Evolutionary conservation across 2,329 filamentous ascomycete species (phyloP).

Genomic region (Hortaea werneckii): DNA sequence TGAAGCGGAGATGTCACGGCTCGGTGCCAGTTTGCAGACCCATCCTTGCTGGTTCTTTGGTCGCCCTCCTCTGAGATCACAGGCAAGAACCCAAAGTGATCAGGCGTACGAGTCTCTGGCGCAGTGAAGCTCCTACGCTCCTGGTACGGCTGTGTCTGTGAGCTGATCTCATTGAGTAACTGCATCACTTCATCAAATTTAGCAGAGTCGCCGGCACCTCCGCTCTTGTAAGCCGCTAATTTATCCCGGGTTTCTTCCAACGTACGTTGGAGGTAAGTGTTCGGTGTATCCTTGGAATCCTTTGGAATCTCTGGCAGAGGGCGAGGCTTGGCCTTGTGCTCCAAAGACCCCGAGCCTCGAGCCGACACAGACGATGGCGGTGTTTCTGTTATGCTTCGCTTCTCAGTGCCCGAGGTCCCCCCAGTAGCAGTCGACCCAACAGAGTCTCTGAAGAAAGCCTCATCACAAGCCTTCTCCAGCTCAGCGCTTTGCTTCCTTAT

Average conservation of each 20-base stretch:
- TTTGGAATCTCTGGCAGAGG: slow-evolving; percentile 36
- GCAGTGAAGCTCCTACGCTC: slow-evolving; percentile 38
- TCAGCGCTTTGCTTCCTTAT: slow-evolving; percentile 74
- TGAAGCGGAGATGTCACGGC: slow-evolving; percentile 33
- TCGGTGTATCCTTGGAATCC: slow-evolving; percentile 39
- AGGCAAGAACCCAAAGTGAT: slow-evolving; percentile 32
- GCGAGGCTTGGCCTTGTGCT: slow-evolving; percentile 24
- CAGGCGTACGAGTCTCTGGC: slow-evolving; percentile 25
- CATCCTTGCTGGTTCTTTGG: slow-evolving; percentile 21
- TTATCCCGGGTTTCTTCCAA: slow-evolving; percentile 49
- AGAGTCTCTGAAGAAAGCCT: slow-evolving; percentile 70
- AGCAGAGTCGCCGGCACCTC: slow-evolving; percentile 35
- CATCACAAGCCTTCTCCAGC: slow-evolving; percentile 81
- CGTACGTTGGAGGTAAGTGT: slow-evolving; percentile 44
- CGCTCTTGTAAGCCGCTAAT: slow-evolving; percentile 42
- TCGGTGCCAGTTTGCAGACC: slow-evolving; percentile 27
- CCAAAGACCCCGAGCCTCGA: slow-evolving; percentile 12
- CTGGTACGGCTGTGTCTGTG: slow-evolving; percentile 4
- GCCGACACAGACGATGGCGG: slow-evolving; percentile 42
- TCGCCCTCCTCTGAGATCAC: slow-evolving; percentile 43
- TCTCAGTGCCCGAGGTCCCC: slow-evolving; percentile 27
- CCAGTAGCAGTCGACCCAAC: slow-evolving; percentile 42
- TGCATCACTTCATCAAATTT: slow-evolving; percentile 51
- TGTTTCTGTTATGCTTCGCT: slow-evolving; percentile 36
- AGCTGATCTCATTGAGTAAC: slow-evolving; percentile 25